Conservation (phyloP, 2,329 filamentous ascomycete species). For the Knoxdaviesia capensis region DNA sequence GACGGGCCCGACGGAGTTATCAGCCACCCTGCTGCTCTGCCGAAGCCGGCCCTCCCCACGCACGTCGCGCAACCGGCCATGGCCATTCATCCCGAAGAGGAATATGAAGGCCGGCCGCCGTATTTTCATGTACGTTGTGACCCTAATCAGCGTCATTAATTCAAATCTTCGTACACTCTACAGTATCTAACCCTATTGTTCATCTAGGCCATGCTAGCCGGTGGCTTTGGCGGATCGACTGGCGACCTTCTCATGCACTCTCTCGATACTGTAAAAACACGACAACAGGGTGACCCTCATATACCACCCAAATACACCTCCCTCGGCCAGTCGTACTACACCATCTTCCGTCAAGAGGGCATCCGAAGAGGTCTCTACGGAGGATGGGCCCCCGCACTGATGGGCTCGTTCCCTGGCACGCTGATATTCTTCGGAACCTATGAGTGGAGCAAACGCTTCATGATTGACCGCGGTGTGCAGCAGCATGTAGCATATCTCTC, state of each 20-base stretch:
- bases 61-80: too few relatives aligned
- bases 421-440: conserved; percentile 93
- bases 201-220: conserved; percentile 74
- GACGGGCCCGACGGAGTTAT: too few relatives aligned
- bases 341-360: conserved; percentile 84
- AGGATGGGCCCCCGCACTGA: conserved; percentile 76
- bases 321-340: conserved; percentile 76
- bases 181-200: too few relatives aligned
- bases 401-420: conserved; percentile 85
- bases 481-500: conserved; percentile 71
- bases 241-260: conserved; percentile 99
- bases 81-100: conserved; percentile 8
- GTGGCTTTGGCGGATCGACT: conserved; percentile 76
- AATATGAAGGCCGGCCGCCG: conserved; percentile 21
- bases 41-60: too few relatives aligned
- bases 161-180: not conserved
- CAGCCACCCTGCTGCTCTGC: too few relatives aligned
- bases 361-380: conserved; percentile 72
- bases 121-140: conserved; percentile 19
- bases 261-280: conserved; percentile 92
- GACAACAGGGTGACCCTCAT: conserved; percentile 90
- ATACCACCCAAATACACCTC: conserved; percentile 85
- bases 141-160: not conserved
- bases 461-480: conserved; percentile 70
- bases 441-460: conserved; percentile 77